A percentile compares a stretch with the other conserved stretches of the same genome.
These are phyloP conservation scores for Sclerospora graminicola DNA, from an alignment of 352 stramenopile species.

Conservation along the genomic window DNA sequence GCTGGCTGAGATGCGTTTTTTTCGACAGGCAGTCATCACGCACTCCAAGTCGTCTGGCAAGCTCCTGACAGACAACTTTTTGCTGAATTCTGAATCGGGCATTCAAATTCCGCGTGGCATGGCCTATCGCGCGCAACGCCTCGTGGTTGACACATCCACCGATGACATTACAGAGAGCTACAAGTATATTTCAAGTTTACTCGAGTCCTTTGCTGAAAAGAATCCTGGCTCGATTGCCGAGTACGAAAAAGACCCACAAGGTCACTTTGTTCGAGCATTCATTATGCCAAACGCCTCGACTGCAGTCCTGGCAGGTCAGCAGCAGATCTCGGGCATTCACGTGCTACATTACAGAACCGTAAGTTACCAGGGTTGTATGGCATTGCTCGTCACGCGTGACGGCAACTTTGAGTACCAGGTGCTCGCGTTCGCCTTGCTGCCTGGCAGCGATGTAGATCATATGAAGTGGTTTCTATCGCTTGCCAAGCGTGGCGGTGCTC, in stretches of 20 bases:
- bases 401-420: constrained; percentile 60
- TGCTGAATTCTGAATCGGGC: constrained; percentile 49
- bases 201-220: constrained; percentile 61
- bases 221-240: constrained; percentile 52
- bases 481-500: constrained; percentile 36
- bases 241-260: constrained; percentile 50
- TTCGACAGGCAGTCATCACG: constrained; percentile 61
- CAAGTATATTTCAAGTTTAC: constrained; percentile 67
- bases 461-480: constrained; percentile 67
- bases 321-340: constrained; percentile 63
- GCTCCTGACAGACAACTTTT: constrained; percentile 69
- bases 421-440: constrained; percentile 57
- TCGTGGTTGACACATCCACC: constrained; percentile 58
- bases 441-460: constrained; percentile 50
- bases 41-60: constrained; percentile 72
- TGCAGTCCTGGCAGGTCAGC: constrained; percentile 35
- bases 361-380: constrained; percentile 57
- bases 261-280: constrained; percentile 64
- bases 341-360: constrained; percentile 59
- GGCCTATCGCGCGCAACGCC: constrained; percentile 51
- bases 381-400: constrained; percentile 53
- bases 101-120: constrained; percentile 64
- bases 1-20: constrained; percentile 70
- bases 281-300: constrained; percentile 52
- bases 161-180: constrained; percentile 75